phyloP scores from a whole-genome alignment of 1,284 basidiomycete species.

The Fomitopsis pinicola region DNA sequence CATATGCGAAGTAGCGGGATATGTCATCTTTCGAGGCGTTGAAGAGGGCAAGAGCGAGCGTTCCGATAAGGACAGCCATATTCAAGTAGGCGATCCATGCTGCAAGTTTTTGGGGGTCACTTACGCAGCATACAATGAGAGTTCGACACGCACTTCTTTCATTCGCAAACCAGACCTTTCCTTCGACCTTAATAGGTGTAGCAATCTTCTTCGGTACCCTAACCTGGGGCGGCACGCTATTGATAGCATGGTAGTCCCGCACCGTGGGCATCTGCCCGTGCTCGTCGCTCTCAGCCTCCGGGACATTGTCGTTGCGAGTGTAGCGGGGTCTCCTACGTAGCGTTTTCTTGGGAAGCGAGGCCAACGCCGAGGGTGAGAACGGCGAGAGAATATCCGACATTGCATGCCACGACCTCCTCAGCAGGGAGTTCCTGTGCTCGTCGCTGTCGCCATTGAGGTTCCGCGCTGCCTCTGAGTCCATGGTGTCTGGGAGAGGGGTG shows the following conservation, averaged over 20 bases:
- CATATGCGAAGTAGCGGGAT: conserved; percentile 78
- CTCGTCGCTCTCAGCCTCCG: conserved; percentile 48
- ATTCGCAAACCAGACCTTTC: conserved; percentile 99
- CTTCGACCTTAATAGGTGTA: conserved; percentile 89
- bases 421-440: conserved; percentile 21
- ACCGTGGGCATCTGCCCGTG: conserved; percentile 54
- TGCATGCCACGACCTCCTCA: conserved; percentile 50
- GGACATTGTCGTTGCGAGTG: conserved; percentile 66
- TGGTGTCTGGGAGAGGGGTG: conserved; percentile 5
- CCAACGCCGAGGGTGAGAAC: conserved; percentile 67
- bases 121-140: conserved; percentile 2
- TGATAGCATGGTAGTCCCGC: conserved; percentile 70
- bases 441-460: conserved; percentile 15
- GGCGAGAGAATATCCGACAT: conserved; percentile 59
- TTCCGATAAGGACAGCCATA: conserved; percentile 80
- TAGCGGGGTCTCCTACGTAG: conserved; percentile 49
- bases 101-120: conserved; percentile 21
- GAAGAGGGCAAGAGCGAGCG: conserved; percentile 85
- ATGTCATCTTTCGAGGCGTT: conserved; percentile 78
- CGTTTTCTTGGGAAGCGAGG: conserved; percentile 55
- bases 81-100: conserved; percentile 93
- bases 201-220: conserved; percentile 84
- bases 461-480: conserved; percentile 13
- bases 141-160: conserved; percentile 72
- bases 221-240: conserved; percentile 52